Conservation (phyloP, 345 rosid genomes). For the Turritis glabra region DNA sequence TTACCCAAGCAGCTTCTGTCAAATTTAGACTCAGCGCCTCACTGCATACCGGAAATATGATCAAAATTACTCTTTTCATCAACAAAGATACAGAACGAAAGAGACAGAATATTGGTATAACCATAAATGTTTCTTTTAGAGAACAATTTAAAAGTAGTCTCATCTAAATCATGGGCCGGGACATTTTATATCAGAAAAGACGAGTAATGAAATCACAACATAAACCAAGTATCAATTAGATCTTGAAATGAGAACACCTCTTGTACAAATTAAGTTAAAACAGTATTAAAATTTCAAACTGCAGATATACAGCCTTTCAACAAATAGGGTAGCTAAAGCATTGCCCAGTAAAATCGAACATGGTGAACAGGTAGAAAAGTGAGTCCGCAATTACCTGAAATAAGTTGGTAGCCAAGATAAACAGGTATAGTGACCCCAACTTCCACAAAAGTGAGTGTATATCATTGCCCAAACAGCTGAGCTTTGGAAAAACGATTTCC, state of each 20-base stretch:
- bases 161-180: not conserved
- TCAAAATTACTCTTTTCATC: conserved; percentile 21
- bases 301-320: not conserved
- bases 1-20: conserved; percentile 98
- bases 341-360: conserved; percentile 1
- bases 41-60: conserved; percentile 47
- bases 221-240: conserved; percentile 13
- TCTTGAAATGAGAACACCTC: conserved; percentile 1
- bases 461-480: conserved; percentile 92
- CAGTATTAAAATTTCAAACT: not conserved
- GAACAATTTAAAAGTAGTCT: conserved; percentile 2
- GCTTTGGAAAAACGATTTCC: conserved; percentile 78
- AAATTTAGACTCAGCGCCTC: conserved; percentile 84
- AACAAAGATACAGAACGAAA: not conserved
- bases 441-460: conserved; percentile 95
- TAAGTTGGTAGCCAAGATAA: conserved; percentile 96
- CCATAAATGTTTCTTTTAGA: not conserved
- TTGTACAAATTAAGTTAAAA: not conserved
- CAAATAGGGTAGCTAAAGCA: not conserved
- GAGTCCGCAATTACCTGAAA: conserved; percentile 74
- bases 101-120: conserved; percentile 6
- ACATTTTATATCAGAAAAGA: conserved; percentile 10
- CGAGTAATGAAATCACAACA: conserved; percentile 23
- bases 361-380: conserved; percentile 17
- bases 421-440: conserved; percentile 95